Conservation (phyloP, 345 rosid species). For the Camelina neglecta region DNA sequence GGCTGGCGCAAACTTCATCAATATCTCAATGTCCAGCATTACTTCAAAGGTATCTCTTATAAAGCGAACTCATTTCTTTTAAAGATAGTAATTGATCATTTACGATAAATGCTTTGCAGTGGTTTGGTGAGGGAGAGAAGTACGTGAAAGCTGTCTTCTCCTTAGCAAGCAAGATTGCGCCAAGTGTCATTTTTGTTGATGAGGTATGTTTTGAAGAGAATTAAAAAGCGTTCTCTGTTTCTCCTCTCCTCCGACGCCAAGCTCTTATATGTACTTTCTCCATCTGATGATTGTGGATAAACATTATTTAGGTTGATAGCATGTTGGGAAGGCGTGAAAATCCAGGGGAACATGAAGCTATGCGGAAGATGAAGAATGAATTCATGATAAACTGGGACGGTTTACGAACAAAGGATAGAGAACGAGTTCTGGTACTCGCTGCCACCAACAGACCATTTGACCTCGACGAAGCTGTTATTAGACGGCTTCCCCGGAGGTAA, state of each 20-base stretch:
- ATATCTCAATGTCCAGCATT: constrained; percentile 99
- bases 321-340: constrained; percentile 98
- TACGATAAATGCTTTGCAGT: constrained; percentile 57
- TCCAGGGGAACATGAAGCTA: constrained; percentile 99
- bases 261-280: not conserved
- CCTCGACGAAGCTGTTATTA: constrained; percentile 97
- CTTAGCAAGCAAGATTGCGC: constrained; percentile 97
- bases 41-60: constrained; percentile 81
- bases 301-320: constrained; percentile 80
- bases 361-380: constrained; percentile 99
- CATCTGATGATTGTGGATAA: constrained; percentile 7
- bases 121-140: constrained; percentile 99
- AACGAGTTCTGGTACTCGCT: constrained; percentile 93
- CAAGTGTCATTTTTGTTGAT: constrained; percentile 94
- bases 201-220: constrained; percentile 65
- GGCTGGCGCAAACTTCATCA: constrained; percentile 98
- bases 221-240: not conserved
- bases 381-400: constrained; percentile 99
- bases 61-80: not conserved
- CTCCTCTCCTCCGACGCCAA: constrained; percentile 6
- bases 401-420: constrained; percentile 92
- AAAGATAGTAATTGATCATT: constrained; percentile 13
- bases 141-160: constrained; percentile 98
- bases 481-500: constrained; percentile 97
- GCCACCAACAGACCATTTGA: constrained; percentile 98